Evolutionary conservation across 2,329 filamentous ascomycete genomes (phyloP).

Genomic region (Ophiostoma australiae): DNA sequence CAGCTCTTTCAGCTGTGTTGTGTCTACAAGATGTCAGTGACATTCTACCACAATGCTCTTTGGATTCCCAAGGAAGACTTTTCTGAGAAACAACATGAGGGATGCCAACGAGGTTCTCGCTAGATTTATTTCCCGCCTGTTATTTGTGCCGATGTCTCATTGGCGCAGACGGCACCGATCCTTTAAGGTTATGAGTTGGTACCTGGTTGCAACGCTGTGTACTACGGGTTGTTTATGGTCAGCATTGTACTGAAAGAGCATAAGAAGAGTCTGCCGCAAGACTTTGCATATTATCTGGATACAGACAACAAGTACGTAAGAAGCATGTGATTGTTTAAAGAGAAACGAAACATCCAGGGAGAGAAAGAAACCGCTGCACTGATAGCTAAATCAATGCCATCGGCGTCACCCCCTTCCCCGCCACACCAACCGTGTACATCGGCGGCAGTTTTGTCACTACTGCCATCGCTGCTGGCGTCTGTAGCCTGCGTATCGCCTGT

Average conservation of each 20-base stretch:
- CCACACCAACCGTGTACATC: background rate
- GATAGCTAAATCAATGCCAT: background rate
- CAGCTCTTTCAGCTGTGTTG: background rate
- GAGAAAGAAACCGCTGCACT: background rate
- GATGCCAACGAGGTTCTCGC: background rate
- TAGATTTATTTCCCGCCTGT: background rate
- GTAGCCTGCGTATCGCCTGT: background rate
- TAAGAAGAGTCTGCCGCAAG: too few species aligned
- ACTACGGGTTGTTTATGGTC: background rate
- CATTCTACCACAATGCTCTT: background rate
- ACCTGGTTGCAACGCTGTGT: background rate
- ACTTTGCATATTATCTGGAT: too few species aligned
- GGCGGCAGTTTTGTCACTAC: background rate
- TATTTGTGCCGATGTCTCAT: background rate
- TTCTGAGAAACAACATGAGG: background rate
- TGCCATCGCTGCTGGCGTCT: background rate
- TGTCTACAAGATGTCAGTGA: background rate
- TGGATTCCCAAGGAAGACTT: background rate
- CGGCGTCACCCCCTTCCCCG: background rate
- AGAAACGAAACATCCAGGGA: background rate
- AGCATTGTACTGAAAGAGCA: too few species aligned
- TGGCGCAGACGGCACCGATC: background rate
- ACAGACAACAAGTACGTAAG: background rate
- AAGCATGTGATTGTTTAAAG: background rate
- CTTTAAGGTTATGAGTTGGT: background rate